Conservation (phyloP, 805 yeast genomes). For the Candida suzukii region DNA sequence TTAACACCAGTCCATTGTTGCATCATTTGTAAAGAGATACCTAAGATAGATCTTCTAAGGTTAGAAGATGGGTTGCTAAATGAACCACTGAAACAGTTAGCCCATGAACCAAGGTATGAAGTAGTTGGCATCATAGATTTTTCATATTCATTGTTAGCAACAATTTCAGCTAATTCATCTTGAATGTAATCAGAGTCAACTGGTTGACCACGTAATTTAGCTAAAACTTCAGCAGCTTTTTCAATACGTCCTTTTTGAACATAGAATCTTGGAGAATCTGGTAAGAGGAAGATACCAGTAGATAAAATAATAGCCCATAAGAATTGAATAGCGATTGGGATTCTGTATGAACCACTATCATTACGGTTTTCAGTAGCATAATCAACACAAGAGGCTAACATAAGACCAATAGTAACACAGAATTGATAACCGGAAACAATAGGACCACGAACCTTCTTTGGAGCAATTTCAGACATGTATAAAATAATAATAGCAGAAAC, state of each 20-base stretch:
- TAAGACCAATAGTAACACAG: conserved; percentile 59
- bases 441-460: conserved; percentile 73
- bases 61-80: conserved; percentile 29
- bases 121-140: conserved; percentile 24
- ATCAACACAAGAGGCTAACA: conserved; percentile 63
- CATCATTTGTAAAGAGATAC: conserved; percentile 39
- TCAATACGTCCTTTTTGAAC: conserved; percentile 50
- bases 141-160: conserved; percentile 46
- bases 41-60: conserved; percentile 36
- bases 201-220: conserved; percentile 49
- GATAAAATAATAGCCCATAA: conserved; percentile 59
- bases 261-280: conserved; percentile 71
- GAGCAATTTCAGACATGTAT: conserved; percentile 75
- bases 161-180: conserved; percentile 44
- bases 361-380: conserved; percentile 54
- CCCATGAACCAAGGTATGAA: conserved; percentile 32
- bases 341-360: conserved; percentile 56
- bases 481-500: conserved; percentile 72
- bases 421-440: conserved; percentile 67
- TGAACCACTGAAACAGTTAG: conserved; percentile 36
- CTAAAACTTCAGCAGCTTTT: conserved; percentile 49
- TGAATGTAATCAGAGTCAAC: conserved; percentile 36
- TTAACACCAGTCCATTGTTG: conserved; percentile 78
- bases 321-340: conserved; percentile 70
- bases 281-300: conserved; percentile 58